phyloP scores from a whole-genome alignment of 345 rosid genomes.

The Leavenworthia alabamica region DNA sequence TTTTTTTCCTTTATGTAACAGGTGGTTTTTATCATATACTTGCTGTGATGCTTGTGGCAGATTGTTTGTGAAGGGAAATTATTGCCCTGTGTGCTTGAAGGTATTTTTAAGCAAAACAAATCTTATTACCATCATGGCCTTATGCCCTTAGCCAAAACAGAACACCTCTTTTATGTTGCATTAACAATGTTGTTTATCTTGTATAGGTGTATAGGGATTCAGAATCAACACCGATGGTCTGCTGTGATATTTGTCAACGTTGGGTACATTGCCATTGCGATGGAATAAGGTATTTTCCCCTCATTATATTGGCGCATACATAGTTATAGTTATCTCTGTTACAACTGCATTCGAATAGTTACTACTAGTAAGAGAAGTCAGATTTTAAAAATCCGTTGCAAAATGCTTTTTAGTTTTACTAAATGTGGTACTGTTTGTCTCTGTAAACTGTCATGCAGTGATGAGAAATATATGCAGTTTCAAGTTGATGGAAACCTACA shows the following conservation, averaged over 20 bases:
- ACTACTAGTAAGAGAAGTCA: neutral
- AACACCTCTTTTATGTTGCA: neutral
- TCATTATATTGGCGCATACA: slow-evolving; percentile 3
- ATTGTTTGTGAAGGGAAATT: slow-evolving; percentile 96
- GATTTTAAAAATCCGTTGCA: neutral
- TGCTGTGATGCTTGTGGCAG: slow-evolving; percentile 99
- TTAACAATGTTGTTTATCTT: neutral
- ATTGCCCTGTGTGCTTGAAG: slow-evolving; percentile 97
- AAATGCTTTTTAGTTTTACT: neutral
- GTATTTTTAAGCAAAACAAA: slow-evolving; percentile 33
- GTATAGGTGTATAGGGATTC: slow-evolving; percentile 93
- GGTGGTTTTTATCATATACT: slow-evolving; percentile 98
- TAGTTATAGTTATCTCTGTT: slow-evolving; percentile 10
- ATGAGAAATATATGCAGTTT: slow-evolving; percentile 82
- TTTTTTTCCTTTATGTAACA: slow-evolving; percentile 28
- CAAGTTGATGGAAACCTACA: slow-evolving; percentile 94
- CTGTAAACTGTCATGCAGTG: slow-evolving; percentile 52
- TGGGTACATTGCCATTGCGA: slow-evolving; percentile 99
- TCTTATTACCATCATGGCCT: neutral
- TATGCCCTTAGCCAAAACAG: neutral
- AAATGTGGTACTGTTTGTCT: slow-evolving; percentile 1
- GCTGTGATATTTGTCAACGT: slow-evolving; percentile 98
- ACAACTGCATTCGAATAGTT: neutral
- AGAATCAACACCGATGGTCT: slow-evolving; percentile 99
- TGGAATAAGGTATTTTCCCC: slow-evolving; percentile 70